Percentiles rank a stretch among this genome's conserved stretches.
phyloP scores from a whole-genome alignment of 106 monocot genomes.

The Cymbidium sinense region DNA sequence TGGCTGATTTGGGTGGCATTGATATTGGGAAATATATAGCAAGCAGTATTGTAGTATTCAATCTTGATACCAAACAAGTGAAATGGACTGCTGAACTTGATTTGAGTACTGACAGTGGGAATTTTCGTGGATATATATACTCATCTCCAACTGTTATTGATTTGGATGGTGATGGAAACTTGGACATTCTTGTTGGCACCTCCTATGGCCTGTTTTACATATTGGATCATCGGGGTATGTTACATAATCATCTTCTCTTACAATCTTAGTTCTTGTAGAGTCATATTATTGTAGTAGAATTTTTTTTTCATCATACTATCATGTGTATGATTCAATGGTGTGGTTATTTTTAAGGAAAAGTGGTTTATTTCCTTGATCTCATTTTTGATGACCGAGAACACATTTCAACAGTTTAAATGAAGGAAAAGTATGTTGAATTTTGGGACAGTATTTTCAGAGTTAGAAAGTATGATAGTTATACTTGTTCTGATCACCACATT shows the following conservation, averaged over 20 bases:
- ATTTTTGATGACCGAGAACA: background rate
- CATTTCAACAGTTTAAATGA: background rate
- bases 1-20: slow-evolving; percentile 70
- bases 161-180: slow-evolving; percentile 93
- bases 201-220: slow-evolving; percentile 82
- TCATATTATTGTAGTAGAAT: background rate
- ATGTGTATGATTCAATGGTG: background rate
- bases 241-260: background rate
- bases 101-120: slow-evolving; percentile 68
- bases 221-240: slow-evolving; percentile 88
- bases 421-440: background rate
- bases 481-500: background rate
- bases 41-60: slow-evolving; percentile 88
- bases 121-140: slow-evolving; percentile 70
- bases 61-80: slow-evolving; percentile 91
- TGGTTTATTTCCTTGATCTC: background rate
- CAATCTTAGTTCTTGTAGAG: background rate
- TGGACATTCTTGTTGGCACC: slow-evolving; percentile 96
- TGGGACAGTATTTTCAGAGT: background rate
- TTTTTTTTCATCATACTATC: background rate
- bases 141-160: slow-evolving; percentile 90
- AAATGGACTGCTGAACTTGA: slow-evolving; percentile 90
- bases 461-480: background rate
- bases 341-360: background rate
- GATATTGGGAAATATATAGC: slow-evolving; percentile 90